phyloP scores from a whole-genome alignment of 2,329 filamentous ascomycete genomes.

The Dothistroma septosporum region DNA sequence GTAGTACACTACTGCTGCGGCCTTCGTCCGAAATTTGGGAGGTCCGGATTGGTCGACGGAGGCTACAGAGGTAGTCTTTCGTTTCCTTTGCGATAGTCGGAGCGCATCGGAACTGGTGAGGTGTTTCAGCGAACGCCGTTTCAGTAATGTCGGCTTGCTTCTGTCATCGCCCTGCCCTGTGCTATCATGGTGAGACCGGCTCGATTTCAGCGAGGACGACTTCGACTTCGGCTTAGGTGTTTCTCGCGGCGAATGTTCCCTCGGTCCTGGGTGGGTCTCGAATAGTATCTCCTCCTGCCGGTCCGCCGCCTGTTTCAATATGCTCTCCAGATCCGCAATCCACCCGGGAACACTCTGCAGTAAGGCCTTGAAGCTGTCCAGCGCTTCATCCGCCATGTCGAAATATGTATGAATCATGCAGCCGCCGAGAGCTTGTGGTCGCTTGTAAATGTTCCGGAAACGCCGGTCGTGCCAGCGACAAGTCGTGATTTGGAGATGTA shows the following conservation, averaged over 20 bases:
- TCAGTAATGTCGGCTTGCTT: conserved; percentile 7
- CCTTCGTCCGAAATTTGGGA: conserved; percentile 63
- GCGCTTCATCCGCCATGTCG: conserved; percentile 32
- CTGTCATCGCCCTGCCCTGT: not conserved
- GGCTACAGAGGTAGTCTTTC: conserved; percentile 42
- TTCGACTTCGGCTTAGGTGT: conserved; percentile 14
- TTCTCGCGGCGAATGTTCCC: not conserved
- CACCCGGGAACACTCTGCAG: conserved; percentile 31
- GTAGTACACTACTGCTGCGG: conserved; percentile 85
- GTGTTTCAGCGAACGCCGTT: conserved; percentile 25
- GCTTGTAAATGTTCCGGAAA: conserved; percentile 1
- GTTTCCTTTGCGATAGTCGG: conserved; percentile 36
- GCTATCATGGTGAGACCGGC: conserved; percentile 4
- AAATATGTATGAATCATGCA: conserved; percentile 5
- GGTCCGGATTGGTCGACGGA: conserved; percentile 41
- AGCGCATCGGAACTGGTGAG: conserved; percentile 29
- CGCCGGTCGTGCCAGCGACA: conserved; percentile 8
- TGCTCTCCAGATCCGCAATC: conserved; percentile 32
- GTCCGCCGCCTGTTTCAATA: conserved; percentile 25
- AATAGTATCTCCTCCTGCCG: conserved; percentile 29
- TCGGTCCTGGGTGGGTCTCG: conserved; percentile 19
- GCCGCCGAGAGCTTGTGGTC: conserved; percentile 6
- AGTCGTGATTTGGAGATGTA: not conserved
- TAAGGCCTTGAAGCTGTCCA: conserved; percentile 29
- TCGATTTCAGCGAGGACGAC: conserved; percentile 26